Base-by-base conservation (phyloP, 2,329 filamentous ascomycete species). In the Colletotrichum australisinense region DNA sequence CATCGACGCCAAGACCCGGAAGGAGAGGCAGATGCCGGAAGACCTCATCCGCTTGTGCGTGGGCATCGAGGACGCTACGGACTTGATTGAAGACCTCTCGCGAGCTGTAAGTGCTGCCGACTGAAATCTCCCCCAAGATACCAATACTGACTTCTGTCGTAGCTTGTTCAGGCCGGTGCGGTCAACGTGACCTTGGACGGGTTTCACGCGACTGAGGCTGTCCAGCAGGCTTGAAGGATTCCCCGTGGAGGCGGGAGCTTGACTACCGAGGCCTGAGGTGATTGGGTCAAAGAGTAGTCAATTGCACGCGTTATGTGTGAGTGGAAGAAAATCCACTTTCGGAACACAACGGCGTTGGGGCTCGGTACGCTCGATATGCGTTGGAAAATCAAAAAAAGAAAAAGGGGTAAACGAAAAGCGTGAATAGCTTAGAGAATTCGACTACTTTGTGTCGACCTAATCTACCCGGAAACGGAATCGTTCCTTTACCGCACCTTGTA, bases 31-130 rank as follows among this genome's bases (percentile, higher is more conserved):
- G 76, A 93, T 99, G 92, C 97, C 97, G 12, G 97, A 99, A 84
- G 97, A 99, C 82, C 93, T 99, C 74, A 98, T 99, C 78, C 90
- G 97, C 69, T 84, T 99, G 68, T 99, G 97, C 80, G 95, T 99
- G 57, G 97, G 97, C 58, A 99, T 99, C 79, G 97, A 99, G 83
- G 97, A 99, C 83, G 90, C 89, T 4, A 91, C 95, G 77, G 97
- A 99, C 85, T 82, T 99, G 78, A 94, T 98, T 80, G 96, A 98
- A 80, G 97, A 99, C 83, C 86, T 99, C 72, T 93, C 92, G 75
- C 92, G 95, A 78, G 97, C 97, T 78, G 95, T 97, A 91, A 88
- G 94, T 92, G 46, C 11, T 57, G 26, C 12, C n/a, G 2, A 7
- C 6, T 9, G n/a, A n/a, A 9, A 57, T 14, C 16, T 19, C 22